These are phyloP conservation scores for Trametes pubescens DNA, from an alignment of 1,284 basidiomycete species.

Conservation along the genomic window DNA sequence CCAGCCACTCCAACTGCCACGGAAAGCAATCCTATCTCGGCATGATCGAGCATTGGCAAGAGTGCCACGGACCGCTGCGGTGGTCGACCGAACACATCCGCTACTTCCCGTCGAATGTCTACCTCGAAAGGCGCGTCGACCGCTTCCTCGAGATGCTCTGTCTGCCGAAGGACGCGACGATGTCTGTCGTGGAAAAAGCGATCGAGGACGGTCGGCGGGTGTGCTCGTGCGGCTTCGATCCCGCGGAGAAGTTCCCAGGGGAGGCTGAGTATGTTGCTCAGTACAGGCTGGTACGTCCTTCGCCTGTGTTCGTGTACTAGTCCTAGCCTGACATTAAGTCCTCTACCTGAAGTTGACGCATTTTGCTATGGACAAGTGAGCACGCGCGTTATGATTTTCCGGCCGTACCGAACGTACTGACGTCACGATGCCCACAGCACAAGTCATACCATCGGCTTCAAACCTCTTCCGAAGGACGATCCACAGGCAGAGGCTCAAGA, in stretches of 20 bases:
- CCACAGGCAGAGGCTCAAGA: too few relatives aligned
- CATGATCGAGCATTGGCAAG: slow-evolving; percentile 19
- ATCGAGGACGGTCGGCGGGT: neutral
- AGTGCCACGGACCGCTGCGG: neutral
- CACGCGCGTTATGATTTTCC: too few relatives aligned
- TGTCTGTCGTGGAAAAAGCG: neutral
- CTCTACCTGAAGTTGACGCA: too few relatives aligned
- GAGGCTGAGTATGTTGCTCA: neutral
- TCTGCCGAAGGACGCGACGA: slow-evolving; percentile 5
- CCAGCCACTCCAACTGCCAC: neutral
- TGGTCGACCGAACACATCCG: neutral
- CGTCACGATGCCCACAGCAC: too few relatives aligned
- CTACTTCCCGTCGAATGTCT: neutral
- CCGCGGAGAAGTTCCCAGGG: neutral
- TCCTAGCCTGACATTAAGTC: too few relatives aligned
- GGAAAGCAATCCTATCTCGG: neutral
- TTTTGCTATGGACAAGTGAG: too few relatives aligned
- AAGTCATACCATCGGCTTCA: too few relatives aligned
- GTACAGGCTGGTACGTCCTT: neutral
- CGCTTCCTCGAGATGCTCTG: neutral
- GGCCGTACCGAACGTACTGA: too few relatives aligned
- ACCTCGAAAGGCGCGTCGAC: neutral
- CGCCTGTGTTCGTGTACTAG: too few relatives aligned
- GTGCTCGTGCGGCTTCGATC: slow-evolving; percentile 7
- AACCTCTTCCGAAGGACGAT: too few relatives aligned